Evolutionary conservation across 129 eudicot species (phyloP).

Genomic region (Tagetes erecta): DNA sequence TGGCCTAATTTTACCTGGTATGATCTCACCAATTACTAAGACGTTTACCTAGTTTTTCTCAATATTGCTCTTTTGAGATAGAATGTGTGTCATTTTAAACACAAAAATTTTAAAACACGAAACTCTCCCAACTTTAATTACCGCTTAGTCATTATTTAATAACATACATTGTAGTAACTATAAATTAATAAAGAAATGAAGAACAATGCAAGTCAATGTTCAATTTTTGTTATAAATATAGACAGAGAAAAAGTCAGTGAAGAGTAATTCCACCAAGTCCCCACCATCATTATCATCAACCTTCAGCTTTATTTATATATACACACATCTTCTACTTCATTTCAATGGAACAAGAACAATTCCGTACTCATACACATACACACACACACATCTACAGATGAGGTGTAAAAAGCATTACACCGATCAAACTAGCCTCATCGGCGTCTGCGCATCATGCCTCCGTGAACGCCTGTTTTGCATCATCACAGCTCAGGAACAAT

Average conservation of each 20-base stretch:
- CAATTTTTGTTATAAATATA: background rate
- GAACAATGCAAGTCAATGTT: background rate
- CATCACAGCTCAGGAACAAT: conserved; percentile 50
- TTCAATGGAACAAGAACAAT: background rate
- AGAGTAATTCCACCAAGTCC: background rate
- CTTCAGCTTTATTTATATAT: conserved; percentile 9
- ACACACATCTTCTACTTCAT: background rate
- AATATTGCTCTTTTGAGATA: no score
- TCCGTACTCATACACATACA: no score
- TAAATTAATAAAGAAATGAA: no score
- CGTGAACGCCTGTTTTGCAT: conserved; percentile 54
- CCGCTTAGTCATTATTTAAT: no score
- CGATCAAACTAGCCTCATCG: conserved; percentile 63
- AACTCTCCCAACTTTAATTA: no score
- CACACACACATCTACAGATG: conserved; percentile 28
- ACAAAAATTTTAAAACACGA: no score
- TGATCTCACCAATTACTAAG: no score
- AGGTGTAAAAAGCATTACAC: conserved; percentile 65
- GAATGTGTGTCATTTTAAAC: no score
- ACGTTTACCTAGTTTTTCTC: no score
- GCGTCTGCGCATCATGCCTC: conserved; percentile 85
- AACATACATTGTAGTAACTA: no score
- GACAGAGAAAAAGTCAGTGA: background rate
- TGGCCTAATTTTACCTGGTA: no score
- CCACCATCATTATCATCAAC: background rate